Evolutionary conservation across 371 early-diverging fungal genomes (phyloP), one percentile per base, ranked within the genome.

Genomic region (Syncephalastrum sp.): DNA sequence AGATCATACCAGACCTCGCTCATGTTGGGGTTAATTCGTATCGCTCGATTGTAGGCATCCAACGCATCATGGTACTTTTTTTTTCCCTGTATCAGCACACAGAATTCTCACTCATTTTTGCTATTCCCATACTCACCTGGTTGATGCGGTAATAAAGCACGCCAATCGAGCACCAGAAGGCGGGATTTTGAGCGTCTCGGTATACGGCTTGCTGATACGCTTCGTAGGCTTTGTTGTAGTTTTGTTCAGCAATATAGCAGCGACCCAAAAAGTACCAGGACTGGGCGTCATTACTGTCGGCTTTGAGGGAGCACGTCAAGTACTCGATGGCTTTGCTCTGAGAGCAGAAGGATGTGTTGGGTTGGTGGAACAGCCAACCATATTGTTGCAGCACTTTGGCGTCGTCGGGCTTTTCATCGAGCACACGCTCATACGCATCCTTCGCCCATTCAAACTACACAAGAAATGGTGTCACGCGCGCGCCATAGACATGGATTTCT

Each of bases 141-240:
- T 91, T 92, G 66, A 96, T 96, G 67, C 96, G 94, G 78, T 89
- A 98, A 64, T 99, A 99, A 0, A 99, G 78, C 0, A 98, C 95
- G 59, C 99, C 99, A 64, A 99, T 99, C 10, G 96, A 95, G 71
- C 98, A 97, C 99, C 99, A 99, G 67, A 96, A 97, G 3, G 91
- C 91, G 1, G 99, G 96, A 61, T 99, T 97, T 46, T 89, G 86
- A 8, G 90, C 89, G 65, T 99, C 98, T 24, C 94, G 90, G 66
- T 94, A 80, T 7, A 99, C 98, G 5, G 98, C 98, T 67, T 97
- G 93, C 79, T 99, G 98, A 67, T 97, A 99, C 0, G 95, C 93
- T 56, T 97, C 96, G 69, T 98, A 98, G 0, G 99, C 98, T 60
- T 95, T 93, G 67, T 88, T 93, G 77, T 89, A 94, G 57, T 96